Evolutionary conservation across 2,329 filamentous ascomycete species (phyloP).

Genomic region (Pseudogymnoascus sp.): DNA sequence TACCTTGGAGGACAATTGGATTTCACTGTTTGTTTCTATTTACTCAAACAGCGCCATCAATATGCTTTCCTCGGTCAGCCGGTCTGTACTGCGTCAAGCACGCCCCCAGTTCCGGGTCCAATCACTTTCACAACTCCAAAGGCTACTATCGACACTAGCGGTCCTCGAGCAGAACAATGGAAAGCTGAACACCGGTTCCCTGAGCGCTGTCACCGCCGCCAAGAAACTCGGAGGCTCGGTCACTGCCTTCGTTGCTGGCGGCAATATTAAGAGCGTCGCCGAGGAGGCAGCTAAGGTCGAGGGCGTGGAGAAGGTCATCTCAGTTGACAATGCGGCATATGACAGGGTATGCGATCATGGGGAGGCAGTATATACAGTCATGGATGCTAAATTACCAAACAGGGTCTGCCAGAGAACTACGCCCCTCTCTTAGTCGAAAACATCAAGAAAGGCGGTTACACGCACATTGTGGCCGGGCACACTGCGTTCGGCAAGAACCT

Average conservation of each 20-base stretch:
- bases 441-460: conserved; percentile 91
- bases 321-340: conserved; percentile 82
- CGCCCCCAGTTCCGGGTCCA: conserved; percentile 37
- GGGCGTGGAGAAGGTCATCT: conserved; percentile 86
- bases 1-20: conserved; percentile 12
- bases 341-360: conserved; percentile 62
- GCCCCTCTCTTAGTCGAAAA: conserved; percentile 92
- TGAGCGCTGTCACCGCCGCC: conserved; percentile 81
- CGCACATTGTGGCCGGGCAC: conserved; percentile 84
- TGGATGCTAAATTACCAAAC: conserved; percentile 16
- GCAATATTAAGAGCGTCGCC: conserved; percentile 67
- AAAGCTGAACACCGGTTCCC: conserved; percentile 72
- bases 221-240: conserved; percentile 79
- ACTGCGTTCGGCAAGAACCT: conserved; percentile 96
- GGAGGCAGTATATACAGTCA: not conserved
- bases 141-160: conserved; percentile 80
- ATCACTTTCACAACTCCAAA: conserved; percentile 49
- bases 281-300: conserved; percentile 82
- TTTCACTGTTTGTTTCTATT: conserved; percentile 7
- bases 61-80: conserved; percentile 30
- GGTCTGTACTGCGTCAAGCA: conserved; percentile 27
- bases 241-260: conserved; percentile 82
- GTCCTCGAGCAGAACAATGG: conserved; percentile 90
- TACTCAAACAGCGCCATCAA: conserved; percentile 16
- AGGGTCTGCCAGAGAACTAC: conserved; percentile 89